Base-by-base conservation (phyloP, 2,329 filamentous ascomycete species). In the Phoma sp. region DNA sequence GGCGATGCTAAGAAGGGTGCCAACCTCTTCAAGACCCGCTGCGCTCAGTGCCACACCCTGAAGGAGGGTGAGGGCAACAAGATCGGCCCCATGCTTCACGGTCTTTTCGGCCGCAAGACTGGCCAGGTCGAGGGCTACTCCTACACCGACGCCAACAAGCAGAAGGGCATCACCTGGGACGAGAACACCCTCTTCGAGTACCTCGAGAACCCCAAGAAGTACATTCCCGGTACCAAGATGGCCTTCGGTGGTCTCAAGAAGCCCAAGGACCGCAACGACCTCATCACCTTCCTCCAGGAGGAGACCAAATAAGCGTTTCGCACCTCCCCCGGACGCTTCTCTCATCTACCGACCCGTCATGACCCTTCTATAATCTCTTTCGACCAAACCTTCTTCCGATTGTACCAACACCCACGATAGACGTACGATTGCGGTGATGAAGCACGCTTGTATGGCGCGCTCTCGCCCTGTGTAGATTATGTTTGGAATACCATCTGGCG, bases 191-290 rank as follows among this genome's bases (percentile, higher is more conserved):
- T 99, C 72, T 98, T 96, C 82, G 86, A 88, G 68, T 99, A 99
- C 88, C 93, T 99, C 75, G 95, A 99, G 87, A 98, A 98, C 89
- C 95, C 95, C 83, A 99, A 99, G 89, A 98, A 98, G 87, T 99
- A 93, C 88, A 97, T 99, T 66, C 95, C 95, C 70, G 95, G 95
- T 71, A 99, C 95, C 83, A 99, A 98, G 91, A 99, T 99, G 95
- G 95, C 95, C 73, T 99, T 98, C 78, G 95, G 95, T 83, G 95
- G 95, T 80, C 87, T 99, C 77, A 99, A 99, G 93, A 99, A 99
- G 91, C 86, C 87, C 77, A 98, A 98, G 90, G 95, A 98, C 84
- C 87, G 95, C 79, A 96, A 98, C 80, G 93, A 99, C 81, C 85
- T 99, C 74, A 96, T 99, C 87, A 92, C 91, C 74, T 90, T 80